Percentiles rank a stretch among this genome's conserved stretches.
phyloP scores from a whole-genome alignment of 2,329 filamentous ascomycete genomes.

The Rasamsonia emersonii region DNA sequence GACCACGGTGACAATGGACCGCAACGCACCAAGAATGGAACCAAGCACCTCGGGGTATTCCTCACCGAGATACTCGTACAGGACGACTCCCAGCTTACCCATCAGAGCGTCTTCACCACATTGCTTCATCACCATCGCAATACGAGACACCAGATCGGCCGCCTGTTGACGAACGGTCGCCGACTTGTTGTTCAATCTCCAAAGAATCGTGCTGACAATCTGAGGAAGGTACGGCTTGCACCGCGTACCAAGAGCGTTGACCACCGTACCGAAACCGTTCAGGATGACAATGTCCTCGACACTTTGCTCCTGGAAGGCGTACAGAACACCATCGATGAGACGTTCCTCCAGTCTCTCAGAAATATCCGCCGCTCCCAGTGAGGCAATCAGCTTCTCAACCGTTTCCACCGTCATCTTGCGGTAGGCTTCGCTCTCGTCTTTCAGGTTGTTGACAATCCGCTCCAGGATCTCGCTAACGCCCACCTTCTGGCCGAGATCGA shows the following conservation, averaged over 20 bases:
- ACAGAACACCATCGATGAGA: constrained; percentile 87
- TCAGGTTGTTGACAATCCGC: constrained; percentile 86
- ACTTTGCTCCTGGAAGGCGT: constrained; percentile 96
- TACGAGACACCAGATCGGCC: constrained; percentile 89
- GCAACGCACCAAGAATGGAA: constrained; percentile 87
- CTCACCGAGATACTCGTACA: constrained; percentile 97
- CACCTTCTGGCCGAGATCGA: constrained; percentile 96
- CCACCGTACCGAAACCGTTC: constrained; percentile 95
- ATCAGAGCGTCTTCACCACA: constrained; percentile 93
- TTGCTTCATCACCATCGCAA: constrained; percentile 98
- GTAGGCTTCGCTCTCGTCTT: constrained; percentile 96
- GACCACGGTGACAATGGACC: constrained; percentile 94
- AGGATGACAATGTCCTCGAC: constrained; percentile 93
- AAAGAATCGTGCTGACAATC: constrained; percentile 93
- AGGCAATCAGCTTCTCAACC: constrained; percentile 90
- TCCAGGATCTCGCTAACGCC: constrained; percentile 92
- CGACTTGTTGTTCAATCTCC: constrained; percentile 95
- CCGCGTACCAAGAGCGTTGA: constrained; percentile 85
- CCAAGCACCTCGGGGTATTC: constrained; percentile 97
- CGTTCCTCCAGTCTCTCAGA: constrained; percentile 86
- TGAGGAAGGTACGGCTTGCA: constrained; percentile 96
- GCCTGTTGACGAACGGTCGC: constrained; percentile 94
- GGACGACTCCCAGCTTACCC: constrained; percentile 85
- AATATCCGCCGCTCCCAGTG: constrained; percentile 87
- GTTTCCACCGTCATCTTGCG: constrained; percentile 99